Evolutionary conservation across 1,139 yeast genomes (phyloP).

Genomic region (Saccharomycopsis hybrid): DNA sequence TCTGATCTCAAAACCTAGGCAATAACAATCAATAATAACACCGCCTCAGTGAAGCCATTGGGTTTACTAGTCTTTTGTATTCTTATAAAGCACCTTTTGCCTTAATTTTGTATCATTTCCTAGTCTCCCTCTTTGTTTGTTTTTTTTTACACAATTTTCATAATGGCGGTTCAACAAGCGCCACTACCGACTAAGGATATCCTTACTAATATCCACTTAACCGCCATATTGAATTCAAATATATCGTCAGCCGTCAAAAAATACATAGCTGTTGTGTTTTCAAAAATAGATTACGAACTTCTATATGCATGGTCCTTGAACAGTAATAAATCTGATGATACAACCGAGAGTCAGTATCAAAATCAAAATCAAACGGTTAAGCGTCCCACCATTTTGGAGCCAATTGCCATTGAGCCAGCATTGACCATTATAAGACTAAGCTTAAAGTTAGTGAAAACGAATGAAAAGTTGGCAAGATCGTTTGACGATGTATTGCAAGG

Average conservation of each 20-base stretch:
- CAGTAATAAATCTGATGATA: background rate
- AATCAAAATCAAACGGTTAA: too few relatives aligned
- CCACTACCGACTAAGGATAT: constrained; percentile 9
- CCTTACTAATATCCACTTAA: constrained; percentile 6
- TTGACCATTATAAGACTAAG: background rate
- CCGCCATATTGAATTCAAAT: constrained; percentile 7
- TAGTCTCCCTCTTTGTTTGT: too few relatives aligned
- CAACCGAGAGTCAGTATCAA: too few relatives aligned
- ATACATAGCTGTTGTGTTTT: constrained; percentile 3
- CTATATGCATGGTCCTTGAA: constrained; percentile 11
- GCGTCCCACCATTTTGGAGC: background rate
- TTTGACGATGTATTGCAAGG: background rate
- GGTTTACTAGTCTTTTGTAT: too few relatives aligned
- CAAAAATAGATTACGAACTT: background rate
- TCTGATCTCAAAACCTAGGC: too few relatives aligned
- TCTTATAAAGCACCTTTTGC: too few relatives aligned
- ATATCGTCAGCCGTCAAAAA: background rate
- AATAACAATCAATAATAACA: too few relatives aligned
- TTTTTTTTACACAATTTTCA: too few relatives aligned
- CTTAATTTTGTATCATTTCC: too few relatives aligned
- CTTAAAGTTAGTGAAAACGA: background rate
- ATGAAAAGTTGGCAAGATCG: background rate
- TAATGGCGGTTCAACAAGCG: background rate
- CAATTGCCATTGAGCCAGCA: background rate
- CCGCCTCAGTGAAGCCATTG: too few relatives aligned